phyloP scores from a whole-genome alignment of 441 rosid species.

The Croton setiger region DNA sequence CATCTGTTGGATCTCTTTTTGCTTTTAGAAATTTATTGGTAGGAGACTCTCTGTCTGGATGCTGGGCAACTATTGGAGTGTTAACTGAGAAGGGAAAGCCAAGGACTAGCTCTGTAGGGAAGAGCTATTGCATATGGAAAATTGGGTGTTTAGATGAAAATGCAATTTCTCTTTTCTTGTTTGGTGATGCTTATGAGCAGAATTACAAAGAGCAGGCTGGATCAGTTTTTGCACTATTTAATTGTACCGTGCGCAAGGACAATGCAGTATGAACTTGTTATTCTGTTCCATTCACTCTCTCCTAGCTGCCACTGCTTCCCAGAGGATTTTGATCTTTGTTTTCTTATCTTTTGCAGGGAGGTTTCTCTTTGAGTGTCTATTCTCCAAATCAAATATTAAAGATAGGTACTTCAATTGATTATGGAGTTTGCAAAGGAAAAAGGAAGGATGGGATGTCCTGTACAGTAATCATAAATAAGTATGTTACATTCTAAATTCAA shows the following conservation, averaged over 20 bases:
- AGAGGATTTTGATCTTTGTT: neutral
- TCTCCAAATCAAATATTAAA: conserved; percentile 67
- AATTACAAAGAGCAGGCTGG: conserved; percentile 60
- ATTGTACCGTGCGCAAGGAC: conserved; percentile 69
- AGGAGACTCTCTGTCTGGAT: conserved; percentile 75
- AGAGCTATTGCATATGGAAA: conserved; percentile 75
- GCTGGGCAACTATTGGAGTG: conserved; percentile 91
- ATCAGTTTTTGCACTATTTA: conserved; percentile 73
- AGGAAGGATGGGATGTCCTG: conserved; percentile 79
- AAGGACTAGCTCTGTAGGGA: conserved; percentile 73
- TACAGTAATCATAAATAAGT: conserved; percentile 73
- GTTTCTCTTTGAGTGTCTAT: conserved; percentile 70
- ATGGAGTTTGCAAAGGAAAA: conserved; percentile 85
- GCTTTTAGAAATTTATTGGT: conserved; percentile 60
- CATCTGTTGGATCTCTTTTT: conserved; percentile 1
- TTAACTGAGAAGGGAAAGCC: conserved; percentile 72
- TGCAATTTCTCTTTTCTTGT: conserved; percentile 73
- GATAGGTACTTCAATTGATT: conserved; percentile 79
- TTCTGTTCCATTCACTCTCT: neutral
- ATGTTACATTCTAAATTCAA: conserved; percentile 22
- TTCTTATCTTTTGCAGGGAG: conserved; percentile 48
- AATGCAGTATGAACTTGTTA: conserved; percentile 37
- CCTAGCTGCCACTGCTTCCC: neutral
- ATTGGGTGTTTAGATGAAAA: conserved; percentile 65
- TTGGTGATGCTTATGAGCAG: conserved; percentile 76